Percentiles rank a stretch among this genome's conserved stretches.
Evolutionary conservation across 495 filamentous ascomycete species (phyloP).

Genomic region (Usnea hakonensis): DNA sequence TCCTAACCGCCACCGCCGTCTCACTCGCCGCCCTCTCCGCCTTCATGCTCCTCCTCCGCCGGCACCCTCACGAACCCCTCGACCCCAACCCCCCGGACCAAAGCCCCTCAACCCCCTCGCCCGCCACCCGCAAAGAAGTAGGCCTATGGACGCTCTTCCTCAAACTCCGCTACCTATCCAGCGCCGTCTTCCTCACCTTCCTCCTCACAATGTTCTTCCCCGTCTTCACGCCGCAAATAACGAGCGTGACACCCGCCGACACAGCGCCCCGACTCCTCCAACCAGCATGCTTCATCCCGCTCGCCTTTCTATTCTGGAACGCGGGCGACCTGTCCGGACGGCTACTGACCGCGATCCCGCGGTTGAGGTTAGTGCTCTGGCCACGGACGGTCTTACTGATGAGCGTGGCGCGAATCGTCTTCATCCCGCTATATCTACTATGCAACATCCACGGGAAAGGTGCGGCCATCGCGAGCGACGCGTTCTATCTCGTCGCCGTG

Average conservation of each 20-base stretch:
- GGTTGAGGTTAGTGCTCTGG: slow-evolving; percentile 40
- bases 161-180: slow-evolving; percentile 65
- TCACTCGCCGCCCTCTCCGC: slow-evolving; percentile 49
- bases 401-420: slow-evolving; percentile 53
- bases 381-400: slow-evolving; percentile 58
- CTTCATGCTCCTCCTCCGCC: slow-evolving; percentile 53
- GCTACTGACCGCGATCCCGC: slow-evolving; percentile 56
- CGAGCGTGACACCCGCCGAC: slow-evolving; percentile 54
- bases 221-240: slow-evolving; percentile 77
- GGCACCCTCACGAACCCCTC: slow-evolving; percentile 40
- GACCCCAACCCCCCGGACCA: slow-evolving; percentile 34
- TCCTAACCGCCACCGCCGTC: slow-evolving; percentile 73
- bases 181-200: slow-evolving; percentile 70
- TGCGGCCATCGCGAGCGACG: slow-evolving; percentile 66
- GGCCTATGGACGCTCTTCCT: slow-evolving; percentile 57
- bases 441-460: slow-evolving; percentile 68
- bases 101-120: slow-evolving; percentile 36
- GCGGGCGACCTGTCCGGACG: slow-evolving; percentile 75
- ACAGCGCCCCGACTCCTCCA: slow-evolving; percentile 51
- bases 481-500: slow-evolving; percentile 79
- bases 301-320: slow-evolving; percentile 93
- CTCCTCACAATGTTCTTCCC: slow-evolving; percentile 87
- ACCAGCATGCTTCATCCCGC: slow-evolving; percentile 72
- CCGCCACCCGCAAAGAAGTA: slow-evolving; percentile 45
- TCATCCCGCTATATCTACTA: slow-evolving; percentile 79